Evolutionary conservation across 106 monocot species (phyloP), one percentile per base, ranked within the genome.

Genomic region (Dendrobium catenatum): DNA sequence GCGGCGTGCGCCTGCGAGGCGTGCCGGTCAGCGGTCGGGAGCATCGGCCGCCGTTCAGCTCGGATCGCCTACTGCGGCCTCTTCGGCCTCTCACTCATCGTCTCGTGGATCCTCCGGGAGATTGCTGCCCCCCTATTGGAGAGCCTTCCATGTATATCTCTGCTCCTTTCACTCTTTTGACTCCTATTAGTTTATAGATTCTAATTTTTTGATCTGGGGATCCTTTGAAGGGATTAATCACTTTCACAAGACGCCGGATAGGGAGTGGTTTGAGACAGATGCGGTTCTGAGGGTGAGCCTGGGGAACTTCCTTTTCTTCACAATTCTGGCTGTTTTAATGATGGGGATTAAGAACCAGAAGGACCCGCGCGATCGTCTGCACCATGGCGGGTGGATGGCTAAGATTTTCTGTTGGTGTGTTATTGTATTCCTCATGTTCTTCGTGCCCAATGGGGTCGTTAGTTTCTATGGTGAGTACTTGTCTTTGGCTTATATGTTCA

Each of bases 231-330:
- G 99, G 99, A 99, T 99, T 31, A 99, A 99, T 85, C 95, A 95
- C 82, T 99, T 95, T 86, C 84, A 85, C 26, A 85, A 81, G 72
- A 99, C 99, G 43, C 99, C 99, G 0, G 90, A 95, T 75, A 82
- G 93, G 68, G 99, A 99, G 79, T 99, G 99, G 99, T 99, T 99
- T 77, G 91, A 99, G 91, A 99, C 95, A 1, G 99, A 95, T 58
- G 99, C 99, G 15, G 95, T 99, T 79, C 84, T 99, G 77, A 85
- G 99, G 18, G 99, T 99, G 27, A 99, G 99, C 84, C 55, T 99
- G 77, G 99, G 99, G 51, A 99, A 99, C 59, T 99, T 99, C 82
- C 13, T 99, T 11, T 99, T 99, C 82, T 99, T 99, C 47, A 99
- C 95, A 13, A 88, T 90, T 22, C 79, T 99, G 19, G 99, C 95